Evolutionary conservation across 768 basidiomycete genomes (phyloP), one percentile per base, ranked within the genome.

Genomic region (Termitomyces sp.): DNA sequence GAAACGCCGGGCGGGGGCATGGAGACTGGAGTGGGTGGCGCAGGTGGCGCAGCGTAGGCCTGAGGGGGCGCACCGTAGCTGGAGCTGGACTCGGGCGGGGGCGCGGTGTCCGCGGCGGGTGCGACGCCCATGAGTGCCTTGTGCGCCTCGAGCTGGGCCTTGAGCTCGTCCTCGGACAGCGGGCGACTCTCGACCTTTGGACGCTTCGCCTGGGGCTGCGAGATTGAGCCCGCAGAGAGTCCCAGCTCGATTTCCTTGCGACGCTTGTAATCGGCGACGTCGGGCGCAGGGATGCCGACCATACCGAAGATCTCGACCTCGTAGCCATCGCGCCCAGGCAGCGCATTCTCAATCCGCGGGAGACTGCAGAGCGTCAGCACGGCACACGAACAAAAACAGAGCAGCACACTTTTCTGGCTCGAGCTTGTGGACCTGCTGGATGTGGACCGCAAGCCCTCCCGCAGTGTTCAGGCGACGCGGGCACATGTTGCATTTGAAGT

Each of bases 291-390:
- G 51, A 98, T 94, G 55, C 96, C 97, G 70, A 97, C 96, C 97
- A 99, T 98, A 24, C 97, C 97, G 63, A 98, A 98, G 49, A 99
- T 98, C 74, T 99, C 97, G 38, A 99, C 89, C 69, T 98, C 96
- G 65, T 98, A 98, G 1, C 95, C 94, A 73, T 98, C 96, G 35
- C 97, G 86, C 30, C 95, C 96, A 9, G 96, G 94, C 3, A 99
- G 77, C 0, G 96, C 95, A 69, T 98, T 98, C 56, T 97, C 95
- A 26, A 99, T 94, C 20, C 96, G 91, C n/a, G 83, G 86, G 35
- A 90, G 76, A 60, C 87, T 88, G 38, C 40, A 51, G 47, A 16
- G 48, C 56, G 18, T 46, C 40, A 53, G 58, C 18, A 4, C 44
- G 9, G 52, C 3, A 40, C 20, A 52, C 32, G 40, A 20, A 46